Evolutionary conservation across 495 filamentous ascomycete genomes (phyloP), one percentile per base, ranked within the genome.

Genomic region (Bombardia bombarda): DNA sequence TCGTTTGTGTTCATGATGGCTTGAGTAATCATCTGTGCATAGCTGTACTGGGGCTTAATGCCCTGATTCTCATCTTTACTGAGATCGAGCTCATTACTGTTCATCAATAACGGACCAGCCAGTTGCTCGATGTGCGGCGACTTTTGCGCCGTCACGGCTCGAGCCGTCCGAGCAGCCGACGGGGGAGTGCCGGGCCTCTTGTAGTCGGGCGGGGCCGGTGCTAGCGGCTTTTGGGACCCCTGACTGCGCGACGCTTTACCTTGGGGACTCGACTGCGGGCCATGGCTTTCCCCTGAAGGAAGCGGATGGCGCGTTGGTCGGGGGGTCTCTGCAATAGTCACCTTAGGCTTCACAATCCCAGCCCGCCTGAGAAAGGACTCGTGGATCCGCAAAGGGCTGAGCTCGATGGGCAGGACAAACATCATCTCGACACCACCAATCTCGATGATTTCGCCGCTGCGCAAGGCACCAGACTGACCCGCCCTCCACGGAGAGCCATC

Each of bases 21-120:
- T 63, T 95, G 90, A 9, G 87, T 90, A 57, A 98, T 98, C 70
- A 98, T 75, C 54, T 92, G 82, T n/a, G 92, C 88, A 62, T 98
- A 98, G 61, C 89, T 96, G 65, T 83, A 93, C 25, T 86, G 83
- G 9, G 92, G 92, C 62, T 98, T 98, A 55, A 95, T 73, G 49
- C 97, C 88, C 56, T 83, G 83, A 42, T 84, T 80, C 14, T 77
- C 72, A 43, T 96, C 90, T 26, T 79, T 69, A 48, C 84, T 86
- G 55, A 95, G 84, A 63, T 98, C 89, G 43, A 97, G 80, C 44
- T 77, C 68, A 32, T 55, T 64, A 25, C 65, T 59, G 43, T 57
- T 70, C 65, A 72, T 69, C 46, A 75, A 46, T 32, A 74, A 55
- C 6, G 68, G 64, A 5, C 64, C 61, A 50, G 69, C 7, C 13